Percentiles rank a stretch among this genome's conserved stretches.
These are phyloP conservation scores for Apiospora koreana DNA, from an alignment of 2,329 filamentous ascomycete genomes.

Conservation along the genomic window DNA sequence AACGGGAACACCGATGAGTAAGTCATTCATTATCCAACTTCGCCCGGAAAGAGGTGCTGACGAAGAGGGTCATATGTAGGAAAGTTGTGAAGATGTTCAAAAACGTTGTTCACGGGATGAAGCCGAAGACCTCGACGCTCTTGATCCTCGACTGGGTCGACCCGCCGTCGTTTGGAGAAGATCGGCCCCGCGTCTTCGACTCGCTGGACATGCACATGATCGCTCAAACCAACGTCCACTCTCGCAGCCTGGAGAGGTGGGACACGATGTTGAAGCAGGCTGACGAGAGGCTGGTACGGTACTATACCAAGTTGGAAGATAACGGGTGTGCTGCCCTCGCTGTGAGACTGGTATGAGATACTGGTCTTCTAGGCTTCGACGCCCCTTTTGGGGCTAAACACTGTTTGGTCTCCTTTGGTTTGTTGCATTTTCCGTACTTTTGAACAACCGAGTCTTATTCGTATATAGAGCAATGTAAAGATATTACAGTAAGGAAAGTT, in stretches of 20 bases:
- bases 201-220: slow-evolving; percentile 2
- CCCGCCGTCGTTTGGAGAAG: not conserved
- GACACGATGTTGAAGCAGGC: not conserved
- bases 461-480: too few species aligned
- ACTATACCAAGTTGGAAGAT: not conserved
- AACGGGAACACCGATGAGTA: not conserved
- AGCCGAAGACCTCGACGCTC: not conserved
- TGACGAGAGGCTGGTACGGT: not conserved
- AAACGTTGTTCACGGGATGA: not conserved
- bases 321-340: not conserved
- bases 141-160: not conserved
- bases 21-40: not conserved
- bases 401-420: too few species aligned
- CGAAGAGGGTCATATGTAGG: not conserved
- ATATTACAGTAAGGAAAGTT: too few species aligned
- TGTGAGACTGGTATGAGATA: not conserved
- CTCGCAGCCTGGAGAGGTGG: not conserved
- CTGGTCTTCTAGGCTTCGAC: too few species aligned
- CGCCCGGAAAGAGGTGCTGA: not conserved
- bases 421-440: too few species aligned
- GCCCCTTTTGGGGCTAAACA: too few species aligned
- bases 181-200: not conserved
- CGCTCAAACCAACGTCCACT: not conserved
- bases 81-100: not conserved
- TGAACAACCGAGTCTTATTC: too few species aligned